These are phyloP conservation scores for Suhomyces prunicola DNA, from an alignment of 805 yeast genomes.

Conservation along the genomic window DNA sequence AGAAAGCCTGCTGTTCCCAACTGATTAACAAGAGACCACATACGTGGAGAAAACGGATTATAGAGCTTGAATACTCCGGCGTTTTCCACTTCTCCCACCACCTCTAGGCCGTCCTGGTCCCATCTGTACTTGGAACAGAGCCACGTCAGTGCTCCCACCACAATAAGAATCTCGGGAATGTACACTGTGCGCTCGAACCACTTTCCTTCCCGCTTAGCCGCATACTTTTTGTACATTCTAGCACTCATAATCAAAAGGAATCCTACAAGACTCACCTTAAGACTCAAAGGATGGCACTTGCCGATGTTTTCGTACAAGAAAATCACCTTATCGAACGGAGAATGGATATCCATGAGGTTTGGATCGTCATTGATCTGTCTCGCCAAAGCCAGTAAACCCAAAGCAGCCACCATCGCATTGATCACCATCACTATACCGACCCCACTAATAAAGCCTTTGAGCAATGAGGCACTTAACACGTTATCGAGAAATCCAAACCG, in stretches of 20 bases:
- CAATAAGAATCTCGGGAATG: conserved; percentile 80
- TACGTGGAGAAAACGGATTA: conserved; percentile 54
- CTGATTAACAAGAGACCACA: conserved; percentile 49
- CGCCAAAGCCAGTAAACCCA: conserved; percentile 57
- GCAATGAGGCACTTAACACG: conserved; percentile 36
- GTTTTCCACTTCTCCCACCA: conserved; percentile 66
- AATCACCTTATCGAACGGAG: conserved; percentile 66
- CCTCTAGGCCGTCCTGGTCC: conserved; percentile 53
- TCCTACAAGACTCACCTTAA: conserved; percentile 54
- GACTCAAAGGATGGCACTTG: conserved; percentile 56
- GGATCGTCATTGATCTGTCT: conserved; percentile 36
- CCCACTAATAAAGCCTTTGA: conserved; percentile 44
- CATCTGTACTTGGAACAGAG: conserved; percentile 49
- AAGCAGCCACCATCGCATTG: conserved; percentile 67
- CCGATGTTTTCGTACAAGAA: conserved; percentile 52
- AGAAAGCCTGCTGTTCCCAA: conserved; percentile 68
- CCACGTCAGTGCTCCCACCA: conserved; percentile 61
- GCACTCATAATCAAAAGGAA: conserved; percentile 47
- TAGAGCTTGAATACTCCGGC: conserved; percentile 41
- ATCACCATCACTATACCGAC: conserved; percentile 45
- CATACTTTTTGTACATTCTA: conserved; percentile 37
- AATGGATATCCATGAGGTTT: conserved; percentile 36
- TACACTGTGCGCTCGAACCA: conserved; percentile 46
- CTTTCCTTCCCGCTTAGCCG: conserved; percentile 13
- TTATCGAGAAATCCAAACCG: conserved; percentile 36